phyloP scores from a whole-genome alignment of 2,329 filamentous ascomycete species.

The Chalaropsis thielavioides region DNA sequence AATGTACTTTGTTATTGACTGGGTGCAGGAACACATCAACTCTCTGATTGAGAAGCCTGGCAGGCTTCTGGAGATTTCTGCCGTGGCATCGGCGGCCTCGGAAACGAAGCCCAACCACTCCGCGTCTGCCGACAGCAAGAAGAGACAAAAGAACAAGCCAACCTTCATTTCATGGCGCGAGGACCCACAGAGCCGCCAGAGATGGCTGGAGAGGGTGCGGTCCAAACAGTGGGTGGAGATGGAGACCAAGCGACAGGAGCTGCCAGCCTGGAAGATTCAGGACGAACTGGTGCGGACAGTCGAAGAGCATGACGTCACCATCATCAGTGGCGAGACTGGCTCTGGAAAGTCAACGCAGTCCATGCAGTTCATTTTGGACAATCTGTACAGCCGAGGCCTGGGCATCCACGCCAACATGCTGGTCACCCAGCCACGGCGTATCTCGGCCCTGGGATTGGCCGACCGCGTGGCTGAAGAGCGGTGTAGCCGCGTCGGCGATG shows the following conservation, averaged over 20 bases:
- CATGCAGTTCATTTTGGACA: slow-evolving; percentile 88
- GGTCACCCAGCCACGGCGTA: slow-evolving; percentile 87
- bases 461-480: slow-evolving; percentile 90
- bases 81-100: slow-evolving; percentile 54
- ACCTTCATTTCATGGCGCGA: slow-evolving; percentile 22
- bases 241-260: slow-evolving; percentile 49
- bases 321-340: slow-evolving; percentile 29
- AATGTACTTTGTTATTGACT: slow-evolving; percentile 77
- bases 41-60: slow-evolving; percentile 75
- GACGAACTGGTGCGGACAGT: slow-evolving; percentile 66
- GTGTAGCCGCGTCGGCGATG: slow-evolving; percentile 64
- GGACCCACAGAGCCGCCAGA: slow-evolving; percentile 43
- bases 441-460: slow-evolving; percentile 83
- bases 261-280: slow-evolving; percentile 79
- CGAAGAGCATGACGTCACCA: slow-evolving; percentile 68
- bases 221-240: slow-evolving; percentile 60
- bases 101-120: slow-evolving; percentile 29
- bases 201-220: slow-evolving; percentile 44
- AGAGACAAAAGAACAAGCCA: slow-evolving; percentile 13
- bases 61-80: slow-evolving; percentile 67
- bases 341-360: slow-evolving; percentile 48
- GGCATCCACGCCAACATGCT: slow-evolving; percentile 76
- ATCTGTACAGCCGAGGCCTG: slow-evolving; percentile 62
- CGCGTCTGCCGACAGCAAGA: slow-evolving; percentile 21
- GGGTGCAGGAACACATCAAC: slow-evolving; percentile 75